Base-by-base conservation (phyloP, 2,329 filamentous ascomycete genomes). In the Metarhizium brunneum region DNA sequence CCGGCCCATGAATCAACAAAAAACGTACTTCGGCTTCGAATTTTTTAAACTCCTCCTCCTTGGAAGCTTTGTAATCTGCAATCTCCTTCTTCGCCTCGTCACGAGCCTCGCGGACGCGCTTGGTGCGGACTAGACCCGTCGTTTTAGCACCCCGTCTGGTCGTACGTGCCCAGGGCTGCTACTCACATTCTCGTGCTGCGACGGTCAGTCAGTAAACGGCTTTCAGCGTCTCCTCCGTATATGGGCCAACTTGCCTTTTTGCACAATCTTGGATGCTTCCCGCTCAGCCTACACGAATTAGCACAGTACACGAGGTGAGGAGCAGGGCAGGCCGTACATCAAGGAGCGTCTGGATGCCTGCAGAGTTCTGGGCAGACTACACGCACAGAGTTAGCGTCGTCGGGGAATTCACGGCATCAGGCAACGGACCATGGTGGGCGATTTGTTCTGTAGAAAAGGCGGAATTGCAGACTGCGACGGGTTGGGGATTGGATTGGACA, bases 81-180 rank as follows among this genome's bases (percentile, higher is more conserved):
- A 99, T 96, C 73, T 99, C 92, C 76, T 95, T 95, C 77, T 96
- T 95, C 60, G 94, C 94, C 75, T 99, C 94, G 69, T 89, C 85
- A 69, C 92, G 89, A 61, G 94, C 94, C 77, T 97, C 94, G 76
- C 90, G 95, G 75, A 99, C 90, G 70, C 91, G 86, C 81, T 96
- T 96, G 60, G 94, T 96, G 69, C 94, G 91, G 81, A 69, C 70
- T 72, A 11, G 6, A 61, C 6, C 25, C 20, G 25, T 30, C 25
- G 6, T 25, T 14, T 45, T 7, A 48, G 30, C 16, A 18, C 2
- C 18, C 18, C n/a, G 10, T 20, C 8, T 6, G 45, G 11, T 38
- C 14, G 36, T 6, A n/a, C 43, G 32, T 38, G 2, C 10, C 10
- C 36, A 7, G 8, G 45, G 2, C 16, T 14, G 25, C 16, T 54